Evolutionary conservation across 345 rosid species (phyloP), one percentile per base, ranked within the genome.

Genomic region (Abelmoschus esculentus): DNA sequence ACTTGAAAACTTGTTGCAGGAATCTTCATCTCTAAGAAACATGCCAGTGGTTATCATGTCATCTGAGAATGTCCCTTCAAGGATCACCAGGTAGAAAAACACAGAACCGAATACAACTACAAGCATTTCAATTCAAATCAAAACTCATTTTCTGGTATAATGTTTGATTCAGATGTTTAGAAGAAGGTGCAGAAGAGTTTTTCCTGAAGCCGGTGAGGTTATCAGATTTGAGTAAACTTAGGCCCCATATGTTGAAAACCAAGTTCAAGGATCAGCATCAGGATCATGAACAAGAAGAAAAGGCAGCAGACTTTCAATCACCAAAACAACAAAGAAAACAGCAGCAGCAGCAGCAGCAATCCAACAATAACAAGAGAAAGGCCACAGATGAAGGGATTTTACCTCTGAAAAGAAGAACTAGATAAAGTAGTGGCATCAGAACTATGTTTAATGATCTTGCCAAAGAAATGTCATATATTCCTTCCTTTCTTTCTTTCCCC

Each of bases 41-140:
- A 85, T 87, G 58, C 96, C 96, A 7, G 90, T 87, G 4, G 90
- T 89, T 55, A 85, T 89, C 58, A 89, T 87, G 90, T 89, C 96
- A 74, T 89, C 96, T 18, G 91, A 89, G 78, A 87, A 89, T 73
- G 90, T 85, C 11, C 92, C 92, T 75, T 80, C 96, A 50, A 81
- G 92, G 59, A 85, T 89, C 78, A 84, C 42, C 78, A 81, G 89
- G 89, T 87, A 63, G 76, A 32, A 70, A 71, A 14, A 17, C 11
- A 22, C 34, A 13, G 11, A 60, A 10, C 9, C 15, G 6, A 63
- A 18, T 49, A 9, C 15, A 14, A 63, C 10, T 49, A 9, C 1
- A 66, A 15, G 6, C 26, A 12, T 32, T 60, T 29, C 34, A 12
- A 7, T 59, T 29, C 11, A 2, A 10, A 22, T 22, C 38, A 18